Evolutionary conservation across 352 stramenopile species (phyloP).

Genomic region (Phytophthora hibernalis): DNA sequence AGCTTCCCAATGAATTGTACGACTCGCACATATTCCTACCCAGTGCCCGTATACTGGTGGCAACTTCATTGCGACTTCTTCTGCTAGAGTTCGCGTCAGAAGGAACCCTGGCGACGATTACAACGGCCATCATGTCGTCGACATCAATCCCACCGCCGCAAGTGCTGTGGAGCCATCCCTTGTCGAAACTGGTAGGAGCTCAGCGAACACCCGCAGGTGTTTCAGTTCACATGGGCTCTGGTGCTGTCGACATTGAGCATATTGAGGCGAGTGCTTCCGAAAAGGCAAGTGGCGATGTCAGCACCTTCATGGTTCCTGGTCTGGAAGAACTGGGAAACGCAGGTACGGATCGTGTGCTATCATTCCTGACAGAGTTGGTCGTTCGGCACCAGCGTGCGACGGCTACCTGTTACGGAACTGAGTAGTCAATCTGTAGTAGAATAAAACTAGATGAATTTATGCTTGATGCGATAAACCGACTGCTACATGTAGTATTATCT

Average conservation of each 20-base stretch:
- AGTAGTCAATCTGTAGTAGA: constrained; percentile 15
- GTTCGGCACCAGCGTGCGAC: constrained; percentile 38
- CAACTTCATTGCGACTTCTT: constrained; percentile 80
- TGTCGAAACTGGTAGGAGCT: constrained; percentile 34
- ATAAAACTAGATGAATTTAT: constrained; percentile 21
- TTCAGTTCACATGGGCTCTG: constrained; percentile 31
- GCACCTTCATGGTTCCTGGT: constrained; percentile 25
- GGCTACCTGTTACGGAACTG: constrained; percentile 27
- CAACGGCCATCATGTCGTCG: constrained; percentile 43
- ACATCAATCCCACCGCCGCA: constrained; percentile 36
- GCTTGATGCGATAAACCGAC: too few relatives aligned
- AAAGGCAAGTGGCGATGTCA: constrained; percentile 27
- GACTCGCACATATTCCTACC: constrained; percentile 80
- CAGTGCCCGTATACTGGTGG: constrained; percentile 65
- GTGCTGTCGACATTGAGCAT: constrained; percentile 21
- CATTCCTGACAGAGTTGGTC: constrained; percentile 35
- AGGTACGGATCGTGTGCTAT: constrained; percentile 27
- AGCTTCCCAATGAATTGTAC: constrained; percentile 82
- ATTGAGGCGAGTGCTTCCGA: constrained; percentile 12
- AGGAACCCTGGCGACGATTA: constrained; percentile 39
- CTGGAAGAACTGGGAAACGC: constrained; percentile 34
- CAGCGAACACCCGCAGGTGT: constrained; percentile 32
- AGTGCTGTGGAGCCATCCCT: constrained; percentile 38
- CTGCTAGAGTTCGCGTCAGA: constrained; percentile 37
- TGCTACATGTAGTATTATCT: too few relatives aligned